Base-by-base conservation (phyloP, 1,139 yeast species). In the Kodamaea plutei region DNA sequence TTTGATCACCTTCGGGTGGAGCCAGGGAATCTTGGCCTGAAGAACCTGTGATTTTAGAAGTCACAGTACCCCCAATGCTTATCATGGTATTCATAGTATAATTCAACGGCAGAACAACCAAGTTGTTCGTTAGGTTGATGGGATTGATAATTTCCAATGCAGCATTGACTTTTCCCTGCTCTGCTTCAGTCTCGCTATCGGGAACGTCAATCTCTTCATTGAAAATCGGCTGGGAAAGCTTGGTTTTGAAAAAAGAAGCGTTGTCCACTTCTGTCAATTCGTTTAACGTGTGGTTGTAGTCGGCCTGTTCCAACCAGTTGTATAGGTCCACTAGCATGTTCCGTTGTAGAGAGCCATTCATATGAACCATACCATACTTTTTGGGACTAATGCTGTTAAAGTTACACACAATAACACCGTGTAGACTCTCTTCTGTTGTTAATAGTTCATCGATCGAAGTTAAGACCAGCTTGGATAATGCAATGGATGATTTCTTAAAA, bases 71-170 rank as follows among this genome's bases (percentile, higher is more conserved):
- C 7, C 37, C 38, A 10, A 35, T 45, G 36, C 26, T 54, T 37
- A 46, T 50, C 49, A 66, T 52, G 19, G 63, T 61, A 31, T 53
- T 61, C 31, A 66, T 51, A 1, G 72, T 64, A 26, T 50, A 56
- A 34, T 54, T 60, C 8, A 66, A 37, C 0, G 73, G 73, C 58
- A 52, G 63, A 8, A 64, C 56, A 6, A 65, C 64, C 30, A 64
- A 48, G 26, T 54, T 60, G 35, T 59, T 63, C 3, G 72, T 61
- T 14, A 64, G 40, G 30, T 47, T 57, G 5, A 60, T 37, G 0
- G 72, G 71, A 33, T 62, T 54, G 12, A 64, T 43, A 26, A 59
- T 36, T 10, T 58, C 64, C 12, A 56, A 37, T 2, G 64, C 30
- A 2, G 30, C 26, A 12, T 28, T 24, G 14, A 26, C 61, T 1